Base-by-base conservation (phyloP, 805 yeast genomes). In the Peterozyma toletana region DNA sequence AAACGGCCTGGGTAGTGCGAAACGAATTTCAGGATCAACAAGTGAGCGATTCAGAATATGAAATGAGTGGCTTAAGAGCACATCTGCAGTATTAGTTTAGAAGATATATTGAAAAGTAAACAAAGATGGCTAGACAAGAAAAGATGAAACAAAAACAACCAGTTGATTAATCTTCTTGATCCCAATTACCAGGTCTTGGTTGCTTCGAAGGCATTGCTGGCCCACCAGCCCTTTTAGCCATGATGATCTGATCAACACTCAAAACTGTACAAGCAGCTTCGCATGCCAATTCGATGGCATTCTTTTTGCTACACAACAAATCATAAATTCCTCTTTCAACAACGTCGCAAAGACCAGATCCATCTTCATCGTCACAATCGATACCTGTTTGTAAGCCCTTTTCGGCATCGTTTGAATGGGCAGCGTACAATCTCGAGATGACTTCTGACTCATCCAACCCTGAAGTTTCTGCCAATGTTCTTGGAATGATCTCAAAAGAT, bases 201-300 rank as follows among this genome's bases (percentile, higher is more conserved):
- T 86, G 95, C 55, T 73, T 68, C 51, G 76, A 71, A 31, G 96
- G 96, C 76, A 89, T 82, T 30, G 71, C 81, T 40, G 99, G 99
- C 17, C 99, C 99, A 52, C 99, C 99, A 2, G 98, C 97, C 62
- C 96, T 80, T 77, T 91, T 91, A 38, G 99, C 98, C 93, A 91
- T 93, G 60, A 91, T 93, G 57, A 91, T 91, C 73, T 91, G 98
- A 63, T 93, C 98, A 41, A 93, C 93, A 21, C 95, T 81, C 50
- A 90, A 73, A 42, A 90, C 83, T 5, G 98, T 93, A 50, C 75
- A 78, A 11, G 96, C 95, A 40, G 97, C 96, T 53, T 93, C 98
- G 3, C 96, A 89, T 14, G 99, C 98, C 50, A 93, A 83, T 54
- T 82, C 78, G 52, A 93, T 83, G 39, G 97, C 99, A 49, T 87